phyloP scores from a whole-genome alignment of 2,329 filamentous ascomycete genomes.

The Clonostachys sp. region DNA sequence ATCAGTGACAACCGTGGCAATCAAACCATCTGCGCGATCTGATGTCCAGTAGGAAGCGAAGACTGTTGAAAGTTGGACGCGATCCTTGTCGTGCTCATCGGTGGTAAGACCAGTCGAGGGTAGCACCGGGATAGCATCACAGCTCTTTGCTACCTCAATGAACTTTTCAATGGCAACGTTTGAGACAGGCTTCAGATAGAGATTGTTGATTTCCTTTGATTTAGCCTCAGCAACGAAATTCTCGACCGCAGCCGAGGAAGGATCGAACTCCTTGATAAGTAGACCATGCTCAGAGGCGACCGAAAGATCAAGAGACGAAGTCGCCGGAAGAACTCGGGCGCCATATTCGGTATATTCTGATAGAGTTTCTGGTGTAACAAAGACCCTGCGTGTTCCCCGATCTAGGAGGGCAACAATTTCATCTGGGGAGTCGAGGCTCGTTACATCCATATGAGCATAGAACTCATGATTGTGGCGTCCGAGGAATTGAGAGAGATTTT shows the following conservation, averaged over 20 bases:
- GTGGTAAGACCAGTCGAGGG: constrained; percentile 67
- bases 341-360: constrained; percentile 51
- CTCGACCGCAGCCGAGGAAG: constrained; percentile 28
- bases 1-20: constrained; percentile 88
- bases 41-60: constrained; percentile 73
- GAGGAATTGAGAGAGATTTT: constrained; percentile 41
- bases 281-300: constrained; percentile 43
- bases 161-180: constrained; percentile 39
- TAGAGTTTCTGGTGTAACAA: constrained; percentile 70
- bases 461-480: constrained; percentile 44
- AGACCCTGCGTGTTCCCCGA: constrained; percentile 77
- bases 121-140: constrained; percentile 66
- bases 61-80: constrained; percentile 59
- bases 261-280: constrained; percentile 48
- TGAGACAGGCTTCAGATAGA: constrained; percentile 47
- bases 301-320: constrained; percentile 39
- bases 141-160: constrained; percentile 41
- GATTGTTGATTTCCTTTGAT: constrained; percentile 36
- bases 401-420: constrained; percentile 80
- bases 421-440: constrained; percentile 60
- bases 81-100: constrained; percentile 54
- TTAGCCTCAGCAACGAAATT: constrained; percentile 39
- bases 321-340: constrained; percentile 48
- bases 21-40: constrained; percentile 77
- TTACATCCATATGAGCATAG: constrained; percentile 72